These are phyloP conservation scores for Saxophila tyrrhenica DNA, from an alignment of 495 filamentous ascomycete genomes.

Conservation along the genomic window DNA sequence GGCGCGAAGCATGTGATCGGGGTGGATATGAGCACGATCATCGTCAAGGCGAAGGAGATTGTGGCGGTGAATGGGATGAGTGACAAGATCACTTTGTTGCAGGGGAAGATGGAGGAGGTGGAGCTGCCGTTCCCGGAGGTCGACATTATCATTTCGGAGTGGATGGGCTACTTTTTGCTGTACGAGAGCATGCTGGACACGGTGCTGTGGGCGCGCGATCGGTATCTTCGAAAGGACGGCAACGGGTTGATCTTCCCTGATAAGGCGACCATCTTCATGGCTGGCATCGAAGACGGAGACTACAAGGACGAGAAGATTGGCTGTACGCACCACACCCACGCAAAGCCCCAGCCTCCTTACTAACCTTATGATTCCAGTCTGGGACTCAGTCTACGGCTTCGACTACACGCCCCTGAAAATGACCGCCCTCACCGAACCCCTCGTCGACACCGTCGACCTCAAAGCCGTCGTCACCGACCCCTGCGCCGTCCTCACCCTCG, in stretches of 20 bases:
- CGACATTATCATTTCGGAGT: conserved; percentile 98
- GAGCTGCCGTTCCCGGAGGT: conserved; percentile 76
- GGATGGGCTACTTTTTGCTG: conserved; percentile 98
- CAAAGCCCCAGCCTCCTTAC: background rate
- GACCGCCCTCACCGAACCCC: conserved; percentile 70
- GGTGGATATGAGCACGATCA: conserved; percentile 95
- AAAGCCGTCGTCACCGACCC: conserved; percentile 71
- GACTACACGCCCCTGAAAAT: conserved; percentile 78
- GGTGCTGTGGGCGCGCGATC: conserved; percentile 87
- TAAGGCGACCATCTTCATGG: conserved; percentile 80
- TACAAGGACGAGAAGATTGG: conserved; percentile 84
- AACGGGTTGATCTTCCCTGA: conserved; percentile 68
- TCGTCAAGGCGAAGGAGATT: conserved; percentile 87
- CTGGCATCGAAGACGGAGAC: conserved; percentile 74
- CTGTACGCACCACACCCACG: conserved; percentile 35
- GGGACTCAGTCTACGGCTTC: conserved; percentile 98
- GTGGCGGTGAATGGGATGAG: conserved; percentile 75
- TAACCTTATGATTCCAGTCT: conserved; percentile 44
- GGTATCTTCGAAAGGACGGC: conserved; percentile 72
- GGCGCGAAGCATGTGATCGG: conserved; percentile 91
- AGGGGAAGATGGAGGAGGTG: conserved; percentile 96
- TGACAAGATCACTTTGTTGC: conserved; percentile 75
- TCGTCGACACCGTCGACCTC: conserved; percentile 71
- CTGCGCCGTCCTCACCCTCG: conserved; percentile 62
- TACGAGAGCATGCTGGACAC: conserved; percentile 98